Evolutionary conservation across 179 eudicot genomes (phyloP).

Genomic region (Silene coronaria): DNA sequence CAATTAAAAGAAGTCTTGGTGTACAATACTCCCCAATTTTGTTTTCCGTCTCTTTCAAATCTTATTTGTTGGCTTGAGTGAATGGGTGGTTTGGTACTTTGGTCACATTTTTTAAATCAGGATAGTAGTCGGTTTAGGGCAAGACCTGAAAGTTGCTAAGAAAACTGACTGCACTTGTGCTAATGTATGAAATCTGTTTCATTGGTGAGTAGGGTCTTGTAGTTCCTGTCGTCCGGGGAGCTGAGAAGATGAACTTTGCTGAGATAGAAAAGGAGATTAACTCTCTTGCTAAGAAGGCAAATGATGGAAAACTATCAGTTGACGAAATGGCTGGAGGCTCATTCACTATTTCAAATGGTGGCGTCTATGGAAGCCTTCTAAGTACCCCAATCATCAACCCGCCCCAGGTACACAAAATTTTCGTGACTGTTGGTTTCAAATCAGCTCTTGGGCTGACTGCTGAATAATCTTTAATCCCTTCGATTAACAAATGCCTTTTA

Average conservation of each 20-base stretch:
- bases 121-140: background rate
- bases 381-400: constrained; percentile 98
- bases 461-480: background rate
- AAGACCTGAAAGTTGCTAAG: background rate
- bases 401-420: constrained; percentile 59
- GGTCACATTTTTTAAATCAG: background rate
- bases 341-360: constrained; percentile 95
- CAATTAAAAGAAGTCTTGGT: background rate
- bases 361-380: constrained; percentile 95
- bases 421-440: background rate
- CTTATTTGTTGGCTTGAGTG: background rate
- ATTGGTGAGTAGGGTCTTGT: constrained; percentile 67
- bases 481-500: background rate
- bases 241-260: constrained; percentile 86
- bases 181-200: background rate
- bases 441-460: background rate
- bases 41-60: background rate
- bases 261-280: constrained; percentile 89
- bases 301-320: constrained; percentile 75
- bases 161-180: background rate
- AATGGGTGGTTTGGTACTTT: background rate
- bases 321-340: constrained; percentile 99
- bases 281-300: constrained; percentile 86
- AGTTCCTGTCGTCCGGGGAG: constrained; percentile 88
- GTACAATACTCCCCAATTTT: background rate